A percentile compares a stretch with the other conserved stretches of the same genome.
phyloP scores from a whole-genome alignment of 768 basidiomycete species.

The Trametes gibbosa region DNA sequence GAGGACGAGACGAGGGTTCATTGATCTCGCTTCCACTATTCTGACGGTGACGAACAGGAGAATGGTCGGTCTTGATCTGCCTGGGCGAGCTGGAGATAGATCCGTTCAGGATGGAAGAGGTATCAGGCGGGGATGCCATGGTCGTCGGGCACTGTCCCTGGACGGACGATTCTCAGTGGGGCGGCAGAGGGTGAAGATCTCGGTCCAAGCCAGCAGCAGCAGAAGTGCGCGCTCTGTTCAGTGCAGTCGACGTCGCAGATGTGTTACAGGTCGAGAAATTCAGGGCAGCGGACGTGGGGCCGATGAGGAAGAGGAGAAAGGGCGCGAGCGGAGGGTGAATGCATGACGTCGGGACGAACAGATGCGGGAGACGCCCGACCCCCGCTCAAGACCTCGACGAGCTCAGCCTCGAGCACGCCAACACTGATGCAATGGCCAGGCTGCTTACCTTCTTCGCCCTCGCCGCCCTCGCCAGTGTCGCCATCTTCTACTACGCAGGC shows the following conservation, averaged over 20 bases:
- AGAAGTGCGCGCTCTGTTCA: not conserved
- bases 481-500: constrained; percentile 36
- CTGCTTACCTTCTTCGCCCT: constrained; percentile 11
- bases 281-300: not conserved
- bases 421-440: constrained; percentile 3
- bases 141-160: not conserved
- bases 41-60: constrained; percentile 26
- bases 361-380: constrained; percentile 9
- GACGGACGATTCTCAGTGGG: not conserved
- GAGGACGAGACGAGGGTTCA: constrained; percentile 36
- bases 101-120: constrained; percentile 25
- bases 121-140: constrained; percentile 29
- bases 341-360: constrained; percentile 21
- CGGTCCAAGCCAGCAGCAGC: not conserved
- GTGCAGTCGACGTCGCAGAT: not conserved
- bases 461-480: constrained; percentile 32
- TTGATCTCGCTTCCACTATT: constrained; percentile 32
- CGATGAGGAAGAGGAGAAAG: constrained; percentile 2
- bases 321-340: constrained; percentile 13
- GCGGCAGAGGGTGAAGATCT: not conserved
- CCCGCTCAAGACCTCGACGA: constrained; percentile 26
- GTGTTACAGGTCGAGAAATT: not conserved
- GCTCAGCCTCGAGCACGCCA: constrained; percentile 3
- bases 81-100: constrained; percentile 26
- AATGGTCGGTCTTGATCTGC: constrained; percentile 24